phyloP scores from a whole-genome alignment of 192 early-diverging fungal genomes.

The Physocladia obscura region DNA sequence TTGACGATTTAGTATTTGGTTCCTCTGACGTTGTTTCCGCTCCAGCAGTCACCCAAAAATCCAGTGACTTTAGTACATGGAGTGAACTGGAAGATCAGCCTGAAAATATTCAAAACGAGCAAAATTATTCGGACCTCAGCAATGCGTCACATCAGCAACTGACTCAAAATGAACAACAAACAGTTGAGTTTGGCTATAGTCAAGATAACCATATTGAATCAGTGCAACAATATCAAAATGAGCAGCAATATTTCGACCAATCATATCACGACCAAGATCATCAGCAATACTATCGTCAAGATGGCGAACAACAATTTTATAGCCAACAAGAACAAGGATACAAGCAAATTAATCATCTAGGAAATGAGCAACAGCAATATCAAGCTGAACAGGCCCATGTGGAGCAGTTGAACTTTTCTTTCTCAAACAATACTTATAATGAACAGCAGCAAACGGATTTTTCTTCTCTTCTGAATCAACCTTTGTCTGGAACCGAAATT shows the following conservation, averaged over 20 bases:
- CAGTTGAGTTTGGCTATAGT: background rate
- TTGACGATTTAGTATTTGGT: slow-evolving; percentile 23
- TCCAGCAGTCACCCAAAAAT: background rate
- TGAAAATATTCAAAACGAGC: background rate
- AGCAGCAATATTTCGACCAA: slow-evolving; percentile 1
- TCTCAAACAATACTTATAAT: too few species aligned
- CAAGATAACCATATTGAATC: background rate
- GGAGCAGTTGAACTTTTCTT: too few species aligned
- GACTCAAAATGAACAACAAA: background rate
- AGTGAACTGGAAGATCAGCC: background rate
- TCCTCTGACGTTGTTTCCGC: background rate
- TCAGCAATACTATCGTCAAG: background rate
- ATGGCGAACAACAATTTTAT: background rate
- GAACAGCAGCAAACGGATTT: too few species aligned
- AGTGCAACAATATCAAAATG: background rate
- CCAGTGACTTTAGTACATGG: background rate
- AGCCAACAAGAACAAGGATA: too few species aligned
- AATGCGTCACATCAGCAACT: background rate
- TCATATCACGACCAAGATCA: background rate
- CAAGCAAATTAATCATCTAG: background rate
- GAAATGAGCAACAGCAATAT: background rate
- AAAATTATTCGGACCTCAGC: background rate
- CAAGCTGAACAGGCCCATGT: background rate
- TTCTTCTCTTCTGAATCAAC: too few species aligned
- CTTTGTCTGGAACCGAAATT: too few species aligned